Base-by-base conservation (phyloP, 2,329 filamentous ascomycete species). In the Beauveria medogensis region DNA sequence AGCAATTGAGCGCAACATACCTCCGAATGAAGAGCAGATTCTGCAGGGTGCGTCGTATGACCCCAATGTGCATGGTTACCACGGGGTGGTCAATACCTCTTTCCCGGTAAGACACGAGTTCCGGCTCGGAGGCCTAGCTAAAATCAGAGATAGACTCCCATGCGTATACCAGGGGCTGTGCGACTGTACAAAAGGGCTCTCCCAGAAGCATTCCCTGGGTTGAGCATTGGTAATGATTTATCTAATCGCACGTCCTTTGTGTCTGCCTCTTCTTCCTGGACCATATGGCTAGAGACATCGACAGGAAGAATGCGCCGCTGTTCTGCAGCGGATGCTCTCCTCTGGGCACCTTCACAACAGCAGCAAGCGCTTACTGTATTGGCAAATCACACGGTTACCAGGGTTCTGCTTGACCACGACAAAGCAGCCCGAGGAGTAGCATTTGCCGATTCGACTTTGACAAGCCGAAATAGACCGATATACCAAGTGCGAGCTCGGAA, bases 381-480 rank as follows among this genome's bases (percentile, higher is more conserved):
- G 24, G 62, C 63, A 16, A 64, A 64, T n/a, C 63, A 64, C 14
- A 70, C 68, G 4, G 77, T 80, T 0, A 65, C 69, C 9, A 78
- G 72, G 50, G 61, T 64, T 2, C 8, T 74, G 53, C 71, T 79
- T 26, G 57, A 64, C 44, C 64, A 51, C 14, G 16, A 37, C 9
- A 44, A 51, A 10, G 44, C 20, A 18, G 63, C 63, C 9, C 41
- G 30, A 16, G 59, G 59, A 8, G 62, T 57, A 44, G 55, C 7
- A 34, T 66, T 61, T 56, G 47, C 54, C 1, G 24, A 41, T 64
- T 62, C 8, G 62, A 64, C 41, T 7, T 34, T 40, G 5, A 5
- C 76, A 2, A 80, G 79, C 72, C 79, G 82, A 68, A 78, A 78
- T 2, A 80, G 80, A 4, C 77, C 81, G 14, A 46, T 30, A 5